These are phyloP conservation scores for Skeletonema tropicum DNA, from an alignment of 108 stramenopile species.

Conservation along the genomic window DNA sequence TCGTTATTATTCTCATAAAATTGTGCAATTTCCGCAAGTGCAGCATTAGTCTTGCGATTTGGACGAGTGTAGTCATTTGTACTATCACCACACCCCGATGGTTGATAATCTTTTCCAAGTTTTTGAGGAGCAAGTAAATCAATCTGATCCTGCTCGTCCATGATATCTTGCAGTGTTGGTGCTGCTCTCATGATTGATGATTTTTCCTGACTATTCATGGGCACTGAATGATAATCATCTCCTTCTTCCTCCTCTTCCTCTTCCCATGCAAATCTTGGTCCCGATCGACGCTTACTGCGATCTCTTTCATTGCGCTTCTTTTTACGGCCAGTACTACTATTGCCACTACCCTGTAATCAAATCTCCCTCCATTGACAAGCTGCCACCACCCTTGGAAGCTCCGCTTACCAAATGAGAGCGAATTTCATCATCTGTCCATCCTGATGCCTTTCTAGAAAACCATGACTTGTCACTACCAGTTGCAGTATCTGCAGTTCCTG, in stretches of 20 bases:
- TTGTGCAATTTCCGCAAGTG: conserved; percentile 37
- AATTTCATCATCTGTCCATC: conserved; percentile 44
- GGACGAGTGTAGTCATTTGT: conserved; percentile 1
- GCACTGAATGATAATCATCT: neutral
- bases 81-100: neutral
- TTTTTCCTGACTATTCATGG: neutral
- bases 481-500: conserved; percentile 3
- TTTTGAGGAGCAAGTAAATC: conserved; percentile 29
- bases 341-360: conserved; percentile 22
- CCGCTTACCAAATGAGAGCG: conserved; percentile 30
- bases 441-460: conserved; percentile 43
- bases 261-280: conserved; percentile 40
- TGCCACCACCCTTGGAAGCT: neutral
- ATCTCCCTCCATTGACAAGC: conserved; percentile 36
- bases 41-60: conserved; percentile 16
- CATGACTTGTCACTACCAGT: conserved; percentile 25
- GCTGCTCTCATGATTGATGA: conserved; percentile 13
- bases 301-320: conserved; percentile 4
- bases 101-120: conserved; percentile 12
- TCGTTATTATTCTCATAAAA: conserved; percentile 7
- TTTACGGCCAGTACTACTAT: conserved; percentile 1
- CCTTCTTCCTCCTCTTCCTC: conserved; percentile 19
- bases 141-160: conserved; percentile 46
- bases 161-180: conserved; percentile 38
- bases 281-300: conserved; percentile 9